Evolutionary conservation across 495 filamentous ascomycete species (phyloP), one percentile per base, ranked within the genome.

Genomic region (Daldinia childiae): DNA sequence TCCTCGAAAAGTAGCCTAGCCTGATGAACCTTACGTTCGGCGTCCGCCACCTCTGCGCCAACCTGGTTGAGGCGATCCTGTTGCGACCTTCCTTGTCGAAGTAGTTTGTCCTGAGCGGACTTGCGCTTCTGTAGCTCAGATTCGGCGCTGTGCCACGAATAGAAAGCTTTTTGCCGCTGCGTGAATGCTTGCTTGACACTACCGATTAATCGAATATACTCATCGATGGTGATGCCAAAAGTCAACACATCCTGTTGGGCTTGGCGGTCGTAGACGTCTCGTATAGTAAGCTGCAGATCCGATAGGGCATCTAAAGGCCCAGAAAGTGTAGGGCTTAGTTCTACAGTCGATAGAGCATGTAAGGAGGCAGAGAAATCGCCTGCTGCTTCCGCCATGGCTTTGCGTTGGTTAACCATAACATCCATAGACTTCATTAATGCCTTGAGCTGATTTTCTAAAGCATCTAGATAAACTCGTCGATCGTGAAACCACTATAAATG

Each of bases 241-340:
- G 95, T 99, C 30, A 99, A 86, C 36, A 98, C 90, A 78, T 99
- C 95, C 79, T 99, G 95, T 81, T 97, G 94, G 6, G 95, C 95
- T 81, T 99, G 95, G 24, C 95, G 92, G 63, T 97, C 92, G 77
- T 98, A 98, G 5, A 99, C 87, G 69, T 98, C 95, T 56, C 92
- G 90, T 72, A 99, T 97, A 41, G 95, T 93, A 59, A 96, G 82
- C 80, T 98, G 95, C 1, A 98, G 86, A 70, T 97, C 93, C 6
- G 94, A 97, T 8, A 99, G 87, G 9, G 91, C 91, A 75, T 96
- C 94, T 7, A 98, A 84, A 2, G 96, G 94, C 0, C 88, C 90
- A 5, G 96, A 96, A 4, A 99, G 86, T n/a, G 91, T 89, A 0
- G 93, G 89, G 26, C 93, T 93, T 26, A 98, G 86, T 76, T 98